Percentiles rank a stretch among this genome's conserved stretches.
phyloP scores from a whole-genome alignment of 106 monocot species.

The Dendrobium catenatum region DNA sequence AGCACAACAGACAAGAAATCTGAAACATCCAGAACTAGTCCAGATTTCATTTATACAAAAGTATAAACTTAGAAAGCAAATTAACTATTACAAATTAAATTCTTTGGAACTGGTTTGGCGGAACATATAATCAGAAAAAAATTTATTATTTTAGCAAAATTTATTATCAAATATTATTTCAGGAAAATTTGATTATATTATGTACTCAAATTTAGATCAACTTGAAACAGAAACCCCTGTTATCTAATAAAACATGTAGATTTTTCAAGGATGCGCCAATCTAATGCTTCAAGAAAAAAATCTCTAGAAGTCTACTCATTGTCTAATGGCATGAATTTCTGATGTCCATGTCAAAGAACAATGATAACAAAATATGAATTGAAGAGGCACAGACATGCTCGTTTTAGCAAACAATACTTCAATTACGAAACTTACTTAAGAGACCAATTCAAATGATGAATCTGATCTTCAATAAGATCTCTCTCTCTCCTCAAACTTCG shows the following conservation, averaged over 20 bases:
- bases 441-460: slow-evolving; percentile 82
- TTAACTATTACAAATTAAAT: not conserved
- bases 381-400: not conserved
- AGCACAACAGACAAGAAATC: not conserved
- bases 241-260: too few relatives aligned
- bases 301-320: not conserved
- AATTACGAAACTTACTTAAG: slow-evolving; percentile 46
- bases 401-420: not conserved
- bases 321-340: not conserved
- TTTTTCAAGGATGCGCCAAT: not conserved
- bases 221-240: not conserved
- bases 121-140: not conserved
- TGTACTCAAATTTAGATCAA: not conserved
- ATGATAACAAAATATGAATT: not conserved
- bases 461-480: slow-evolving; percentile 71
- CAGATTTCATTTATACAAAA: not conserved
- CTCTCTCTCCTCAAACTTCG: slow-evolving; percentile 53
- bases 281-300: not conserved
- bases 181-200: not conserved
- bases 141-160: not conserved
- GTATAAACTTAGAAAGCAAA: not conserved
- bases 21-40: too few relatives aligned
- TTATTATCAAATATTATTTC: not conserved
- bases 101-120: not conserved
- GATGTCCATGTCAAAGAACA: not conserved